Evolutionary conservation across 495 filamentous ascomycete species (phyloP), one percentile per base, ranked within the genome.

Genomic region (Darksidea phi): DNA sequence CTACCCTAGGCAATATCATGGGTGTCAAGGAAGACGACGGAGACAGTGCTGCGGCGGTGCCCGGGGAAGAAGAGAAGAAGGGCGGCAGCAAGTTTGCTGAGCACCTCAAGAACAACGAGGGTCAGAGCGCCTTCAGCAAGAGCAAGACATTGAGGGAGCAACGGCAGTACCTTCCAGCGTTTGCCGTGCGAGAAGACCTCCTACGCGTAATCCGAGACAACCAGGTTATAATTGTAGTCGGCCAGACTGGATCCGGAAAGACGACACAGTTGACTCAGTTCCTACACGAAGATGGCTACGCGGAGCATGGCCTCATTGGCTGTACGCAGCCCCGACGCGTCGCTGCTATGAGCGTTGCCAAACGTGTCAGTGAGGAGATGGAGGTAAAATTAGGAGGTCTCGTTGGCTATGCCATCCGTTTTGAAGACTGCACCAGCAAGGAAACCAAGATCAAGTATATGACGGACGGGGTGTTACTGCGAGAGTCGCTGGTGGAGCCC

Each of bases 351-450:
- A 96, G 90, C 74, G 95, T 99, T 26, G 95, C 95, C 11, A 97
- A 97, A 73, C 90, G 95, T 76, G 95, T 99, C 23, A 91, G 90
- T 62, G 95, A 99, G 72, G 95, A 99, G 75, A 99, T 99, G 95
- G 91, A 95, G 67, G 90, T 96, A n/a, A 87, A 87, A 49, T 80
- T 99, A 13, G 95, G 95, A 21, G 86, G 85, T 41, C 76, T 84
- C 0, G 95, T 99, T 28, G 95, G 95, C 47, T 99, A 97, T 76
- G 93, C 95, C 1, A 99, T 99, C 72, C 91, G 95, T 26, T 99
- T 99, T 71, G 95, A 99, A 70, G 95, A 99, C 75, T 97, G 92
- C 73, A 99, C 95, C 2, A 93, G 88, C 73, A 88, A 89, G 63
- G 86, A 97, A 55, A 99, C 95, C 0, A 78, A 85, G 59, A 97